Evolutionary conservation across 1,284 basidiomycete species (phyloP), one percentile per base, ranked within the genome.

Genomic region (Ustilago vetiveriae): DNA sequence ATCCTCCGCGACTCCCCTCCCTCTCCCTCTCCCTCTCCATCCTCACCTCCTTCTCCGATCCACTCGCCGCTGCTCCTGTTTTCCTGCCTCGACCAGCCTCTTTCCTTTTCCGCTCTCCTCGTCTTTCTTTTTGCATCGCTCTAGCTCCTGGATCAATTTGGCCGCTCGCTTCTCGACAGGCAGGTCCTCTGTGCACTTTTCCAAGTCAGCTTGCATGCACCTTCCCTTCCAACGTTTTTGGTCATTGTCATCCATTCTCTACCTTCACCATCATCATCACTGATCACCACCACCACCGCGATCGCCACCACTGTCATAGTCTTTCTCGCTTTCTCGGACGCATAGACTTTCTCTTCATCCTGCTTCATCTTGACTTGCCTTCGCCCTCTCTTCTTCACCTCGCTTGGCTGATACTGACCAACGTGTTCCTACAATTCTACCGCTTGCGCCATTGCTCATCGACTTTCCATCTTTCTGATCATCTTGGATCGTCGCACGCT

Each of bases 201-300:
- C 40, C 53, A 44, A 44, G 43, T 36, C 53, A 57, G 47, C 48
- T 55, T 39, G 60, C 48, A 57, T 42, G 32, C 35, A 29, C 43
- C 24, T 41, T 55, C 27, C 37, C 16, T 38, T 40, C 27, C 36
- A 42, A 36, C 46, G 9, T 7, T 30, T 36, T 22, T 21, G 13
- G 9, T n/a, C 26, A 22, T 13, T 8, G 16, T 8, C 24, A 26
- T n/a, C 10, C 32, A 23, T 35, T 36, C 39, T 26, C 32, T 32
- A 51, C 30, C 48, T 21, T 42, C 40, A 14, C 23, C 36, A 35
- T 24, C 39, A 51, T 36, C 48, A 27, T 42, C 40, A 14, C 23
- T 42, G 24, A 41, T 43, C 48, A 23, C 38, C 38, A 21, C 30
- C 48, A n/a, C 19, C 39, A 9, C 30, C 48, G 9, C 11, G 11